phyloP scores from a whole-genome alignment of 805 yeast genomes.

The Teunomyces gatunensis region DNA sequence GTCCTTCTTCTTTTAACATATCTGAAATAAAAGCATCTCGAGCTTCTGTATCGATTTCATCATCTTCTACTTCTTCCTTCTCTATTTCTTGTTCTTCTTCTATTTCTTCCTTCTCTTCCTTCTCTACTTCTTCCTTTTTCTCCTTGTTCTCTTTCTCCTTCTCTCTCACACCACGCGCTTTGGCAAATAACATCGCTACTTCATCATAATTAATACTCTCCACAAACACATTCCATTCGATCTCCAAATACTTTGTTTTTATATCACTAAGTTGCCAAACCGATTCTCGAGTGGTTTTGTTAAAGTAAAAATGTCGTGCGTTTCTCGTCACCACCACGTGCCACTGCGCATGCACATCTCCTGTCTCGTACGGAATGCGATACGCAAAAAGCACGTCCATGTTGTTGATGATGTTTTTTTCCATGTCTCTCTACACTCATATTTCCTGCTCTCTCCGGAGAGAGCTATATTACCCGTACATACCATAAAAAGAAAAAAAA shows the following conservation, averaged over 20 bases:
- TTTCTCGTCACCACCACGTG: constrained; percentile 25
- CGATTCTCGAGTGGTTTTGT: constrained; percentile 16
- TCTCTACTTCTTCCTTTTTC: constrained; percentile 8
- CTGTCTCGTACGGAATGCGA: constrained; percentile 11
- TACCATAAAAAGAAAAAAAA: not conserved
- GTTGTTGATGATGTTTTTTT: not conserved
- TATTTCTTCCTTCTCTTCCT: not conserved
- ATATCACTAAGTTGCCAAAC: constrained; percentile 37
- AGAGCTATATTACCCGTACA: not conserved
- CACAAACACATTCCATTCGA: constrained; percentile 14
- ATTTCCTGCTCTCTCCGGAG: not conserved
- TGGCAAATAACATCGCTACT: constrained; percentile 27
- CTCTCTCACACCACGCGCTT: constrained; percentile 9
- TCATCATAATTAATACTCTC: constrained; percentile 27
- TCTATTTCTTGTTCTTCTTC: constrained; percentile 1
- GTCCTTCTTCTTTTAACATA: constrained; percentile 20
- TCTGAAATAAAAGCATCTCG: constrained; percentile 12
- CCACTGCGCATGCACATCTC: constrained; percentile 19
- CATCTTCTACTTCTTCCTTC: constrained; percentile 3
- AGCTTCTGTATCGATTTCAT: constrained; percentile 10
- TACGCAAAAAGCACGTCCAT: constrained; percentile 17
- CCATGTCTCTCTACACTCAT: not conserved
- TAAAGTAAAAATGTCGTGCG: constrained; percentile 31
- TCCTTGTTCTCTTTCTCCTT: not conserved
- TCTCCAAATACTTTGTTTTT: constrained; percentile 5